Conservation (phyloP, 768 basidiomycete genomes). For the Gymnopilus junonius region DNA sequence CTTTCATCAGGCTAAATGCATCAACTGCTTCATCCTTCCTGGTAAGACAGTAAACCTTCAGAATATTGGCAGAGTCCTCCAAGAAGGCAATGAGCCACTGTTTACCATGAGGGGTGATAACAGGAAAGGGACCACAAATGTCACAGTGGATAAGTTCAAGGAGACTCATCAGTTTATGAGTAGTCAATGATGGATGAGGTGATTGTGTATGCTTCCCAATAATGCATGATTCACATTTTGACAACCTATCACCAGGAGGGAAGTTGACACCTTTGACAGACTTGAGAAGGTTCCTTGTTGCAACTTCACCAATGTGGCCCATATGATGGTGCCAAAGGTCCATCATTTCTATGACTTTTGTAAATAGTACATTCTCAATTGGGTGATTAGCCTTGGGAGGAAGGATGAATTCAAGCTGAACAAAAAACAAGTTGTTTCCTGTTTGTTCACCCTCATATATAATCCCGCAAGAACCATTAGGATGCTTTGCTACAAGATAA, state of each 20-base stretch:
- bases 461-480: too few species aligned
- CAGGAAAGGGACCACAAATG: constrained; percentile 15
- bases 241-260: too few species aligned
- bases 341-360: constrained; percentile 7
- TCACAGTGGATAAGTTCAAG: constrained; percentile 12
- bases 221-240: too few species aligned
- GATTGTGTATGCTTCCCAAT: too few species aligned
- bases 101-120: too few species aligned
- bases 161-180: too few species aligned
- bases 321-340: constrained; percentile 14
- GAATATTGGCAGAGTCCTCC: neutral
- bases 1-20: neutral
- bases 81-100: neutral
- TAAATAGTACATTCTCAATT: neutral
- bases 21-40: constrained; percentile 7
- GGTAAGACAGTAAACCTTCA: neutral
- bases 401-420: too few species aligned
- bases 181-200: too few species aligned
- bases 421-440: too few species aligned
- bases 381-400: neutral
- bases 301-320: constrained; percentile 14
- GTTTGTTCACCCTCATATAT: too few species aligned
- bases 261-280: neutral
- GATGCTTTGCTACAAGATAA: too few species aligned
- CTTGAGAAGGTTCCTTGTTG: neutral